Conservation (phyloP, 140 eudicot species). For the Stevia rebaudiana region DNA sequence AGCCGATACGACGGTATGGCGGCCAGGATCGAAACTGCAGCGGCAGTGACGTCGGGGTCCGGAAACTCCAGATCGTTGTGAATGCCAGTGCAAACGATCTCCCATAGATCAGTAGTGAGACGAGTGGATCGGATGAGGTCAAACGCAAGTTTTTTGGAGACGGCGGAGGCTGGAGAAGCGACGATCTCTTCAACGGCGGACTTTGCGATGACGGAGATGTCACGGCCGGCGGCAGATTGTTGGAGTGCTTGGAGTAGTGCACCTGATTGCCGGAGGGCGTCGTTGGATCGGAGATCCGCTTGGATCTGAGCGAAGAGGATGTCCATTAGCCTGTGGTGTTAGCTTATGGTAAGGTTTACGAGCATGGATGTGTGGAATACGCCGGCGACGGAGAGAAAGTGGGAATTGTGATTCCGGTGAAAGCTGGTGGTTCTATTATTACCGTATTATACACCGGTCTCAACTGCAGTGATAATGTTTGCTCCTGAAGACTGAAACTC, state of each 20-base stretch:
- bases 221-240: slow-evolving; percentile 97
- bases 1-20: slow-evolving; percentile 79
- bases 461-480: background rate
- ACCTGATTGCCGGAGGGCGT: slow-evolving; percentile 88
- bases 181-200: slow-evolving; percentile 97
- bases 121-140: slow-evolving; percentile 93
- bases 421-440: slow-evolving; percentile 11
- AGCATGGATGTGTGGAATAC: slow-evolving; percentile 13
- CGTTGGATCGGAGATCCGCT: slow-evolving; percentile 95
- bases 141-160: slow-evolving; percentile 81
- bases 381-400: slow-evolving; percentile 8
- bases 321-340: slow-evolving; percentile 40
- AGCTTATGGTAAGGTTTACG: background rate
- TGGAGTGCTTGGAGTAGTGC: slow-evolving; percentile 91
- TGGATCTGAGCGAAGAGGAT: slow-evolving; percentile 93
- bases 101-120: slow-evolving; percentile 87
- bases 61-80: slow-evolving; percentile 71
- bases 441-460: slow-evolving; percentile 8
- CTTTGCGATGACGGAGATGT: slow-evolving; percentile 78
- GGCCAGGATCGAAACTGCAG: slow-evolving; percentile 86
- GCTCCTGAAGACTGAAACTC: slow-evolving; percentile 8
- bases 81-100: slow-evolving; percentile 64
- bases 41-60: slow-evolving; percentile 90
- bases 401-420: slow-evolving; percentile 30
- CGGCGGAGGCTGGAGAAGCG: slow-evolving; percentile 90